Evolutionary conservation across 1,284 basidiomycete species (phyloP), one percentile per base, ranked within the genome.

Genomic region (Peniophora sp.): DNA sequence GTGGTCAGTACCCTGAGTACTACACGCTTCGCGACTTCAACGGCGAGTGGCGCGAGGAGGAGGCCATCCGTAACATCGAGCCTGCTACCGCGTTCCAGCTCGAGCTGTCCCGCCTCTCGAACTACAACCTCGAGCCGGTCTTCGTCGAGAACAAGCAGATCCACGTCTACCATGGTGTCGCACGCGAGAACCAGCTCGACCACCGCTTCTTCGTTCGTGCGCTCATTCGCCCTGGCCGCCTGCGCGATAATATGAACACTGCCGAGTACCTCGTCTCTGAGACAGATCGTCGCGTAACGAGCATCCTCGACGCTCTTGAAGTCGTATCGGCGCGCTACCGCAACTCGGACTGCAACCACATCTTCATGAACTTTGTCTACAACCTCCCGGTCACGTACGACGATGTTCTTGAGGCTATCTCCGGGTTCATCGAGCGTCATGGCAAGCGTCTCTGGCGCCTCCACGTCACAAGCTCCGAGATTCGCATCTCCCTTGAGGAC

Each of bases 321-420:
- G 85, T 97, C 51, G 91, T 94, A 62, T 85, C 80, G 57, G 86
- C 88, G 18, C 81, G 92, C 61, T 77, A 94, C 64, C 83, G 93
- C 57, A 92, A 88, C 61, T 88, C 92, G 2, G 93, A 97, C 67
- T 92, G 90, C 73, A 97, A 97, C 68, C 92, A 97, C 66, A 95
- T 97, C 65, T 92, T 90, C 72, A 91, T 98, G 82, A 97, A 97
- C 73, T 98, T 97, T 69, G 86, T 99, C 64, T 99, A 99, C 78
- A 92, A 90, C 65, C 86, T 99, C 55, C 84, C 87, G 24, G 92
- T 99, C 58, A 88, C 87, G 35, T 97, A 98, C 60, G 95, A 97
- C 58, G 94, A 98, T 60, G 93, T 99, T 10, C 83, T 98, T 54
- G 88, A 89, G 53, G 96, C 96, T 8, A 90, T 99, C 52, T 86